phyloP scores from a whole-genome alignment of 2,329 filamentous ascomycete species.

The Sporothrix pseudoabietina region DNA sequence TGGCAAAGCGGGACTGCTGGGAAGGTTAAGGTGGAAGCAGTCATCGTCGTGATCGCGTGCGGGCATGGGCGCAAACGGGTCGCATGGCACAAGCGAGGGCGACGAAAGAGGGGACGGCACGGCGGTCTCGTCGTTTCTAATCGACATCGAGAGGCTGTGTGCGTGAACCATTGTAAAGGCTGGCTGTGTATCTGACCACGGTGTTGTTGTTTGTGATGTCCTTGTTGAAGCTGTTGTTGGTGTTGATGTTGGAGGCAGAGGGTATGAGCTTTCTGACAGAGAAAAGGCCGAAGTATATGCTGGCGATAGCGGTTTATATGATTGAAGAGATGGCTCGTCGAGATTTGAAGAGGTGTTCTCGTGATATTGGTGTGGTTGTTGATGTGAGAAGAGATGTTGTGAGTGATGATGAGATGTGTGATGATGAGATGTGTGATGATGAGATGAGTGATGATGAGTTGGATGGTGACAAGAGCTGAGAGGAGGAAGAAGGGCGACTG shows the following conservation, averaged over 20 bases:
- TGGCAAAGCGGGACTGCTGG: neutral
- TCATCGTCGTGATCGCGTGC: neutral
- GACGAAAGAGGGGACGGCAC: slow-evolving; percentile 5
- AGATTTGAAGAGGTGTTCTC: neutral
- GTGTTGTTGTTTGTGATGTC: neutral
- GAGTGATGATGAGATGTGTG: neutral
- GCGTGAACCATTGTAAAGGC: slow-evolving; percentile 14
- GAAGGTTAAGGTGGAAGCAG: neutral
- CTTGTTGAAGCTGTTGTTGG: neutral
- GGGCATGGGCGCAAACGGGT: slow-evolving; percentile 10
- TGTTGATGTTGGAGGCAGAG: neutral
- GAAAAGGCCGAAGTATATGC: neutral
- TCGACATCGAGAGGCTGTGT: neutral
- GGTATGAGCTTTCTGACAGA: neutral
- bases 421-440: slow-evolving; percentile 13
- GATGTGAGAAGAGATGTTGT: neutral
- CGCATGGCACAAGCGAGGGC: neutral
- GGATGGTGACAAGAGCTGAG: slow-evolving; percentile 18
- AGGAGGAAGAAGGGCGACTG: slow-evolving; percentile 26
- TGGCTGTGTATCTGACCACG: neutral
- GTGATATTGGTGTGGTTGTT: neutral
- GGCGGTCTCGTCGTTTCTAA: slow-evolving; percentile 20
- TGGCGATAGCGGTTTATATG: neutral
- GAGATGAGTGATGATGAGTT: neutral
- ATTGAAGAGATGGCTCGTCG: neutral